Conservation (phyloP, 1,284 basidiomycete genomes). For the Amylostereum chailletii region DNA sequence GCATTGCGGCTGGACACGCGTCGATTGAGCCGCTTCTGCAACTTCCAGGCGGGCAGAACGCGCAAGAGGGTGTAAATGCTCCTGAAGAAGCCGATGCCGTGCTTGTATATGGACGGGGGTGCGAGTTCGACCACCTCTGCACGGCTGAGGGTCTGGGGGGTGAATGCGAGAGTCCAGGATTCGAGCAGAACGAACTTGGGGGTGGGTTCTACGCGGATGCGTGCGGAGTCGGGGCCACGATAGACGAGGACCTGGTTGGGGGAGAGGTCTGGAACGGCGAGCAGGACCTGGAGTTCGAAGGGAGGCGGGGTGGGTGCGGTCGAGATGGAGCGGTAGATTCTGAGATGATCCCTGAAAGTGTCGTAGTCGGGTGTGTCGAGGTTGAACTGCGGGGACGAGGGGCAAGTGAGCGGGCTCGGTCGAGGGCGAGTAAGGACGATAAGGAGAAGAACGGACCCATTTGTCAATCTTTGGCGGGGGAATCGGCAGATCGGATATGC, state of each 20-base stretch:
- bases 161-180: slow-evolving; percentile 54
- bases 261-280: slow-evolving; percentile 57
- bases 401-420: neutral
- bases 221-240: slow-evolving; percentile 44
- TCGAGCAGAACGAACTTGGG: slow-evolving; percentile 65
- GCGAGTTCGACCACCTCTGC: slow-evolving; percentile 40
- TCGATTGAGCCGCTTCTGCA: slow-evolving; percentile 30
- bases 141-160: slow-evolving; percentile 21
- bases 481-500: slow-evolving; percentile 41
- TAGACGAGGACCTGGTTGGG: slow-evolving; percentile 67
- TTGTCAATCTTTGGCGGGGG: slow-evolving; percentile 52
- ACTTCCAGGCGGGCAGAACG: slow-evolving; percentile 65
- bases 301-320: slow-evolving; percentile 31
- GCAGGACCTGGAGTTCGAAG: slow-evolving; percentile 60
- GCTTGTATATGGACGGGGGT: slow-evolving; percentile 74
- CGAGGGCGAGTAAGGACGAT: neutral
- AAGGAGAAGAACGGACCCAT: slow-evolving; percentile 48
- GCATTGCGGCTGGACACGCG: slow-evolving; percentile 44
- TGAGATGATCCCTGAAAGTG: slow-evolving; percentile 51
- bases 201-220: slow-evolving; percentile 56
- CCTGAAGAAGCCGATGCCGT: slow-evolving; percentile 70
- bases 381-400: slow-evolving; percentile 50
- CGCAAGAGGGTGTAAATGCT: slow-evolving; percentile 64
- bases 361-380: slow-evolving; percentile 67
- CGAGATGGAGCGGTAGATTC: slow-evolving; percentile 49